Base-by-base conservation (phyloP, 192 early-diverging fungal genomes). In the Phycomyces blakesleeanus region DNA sequence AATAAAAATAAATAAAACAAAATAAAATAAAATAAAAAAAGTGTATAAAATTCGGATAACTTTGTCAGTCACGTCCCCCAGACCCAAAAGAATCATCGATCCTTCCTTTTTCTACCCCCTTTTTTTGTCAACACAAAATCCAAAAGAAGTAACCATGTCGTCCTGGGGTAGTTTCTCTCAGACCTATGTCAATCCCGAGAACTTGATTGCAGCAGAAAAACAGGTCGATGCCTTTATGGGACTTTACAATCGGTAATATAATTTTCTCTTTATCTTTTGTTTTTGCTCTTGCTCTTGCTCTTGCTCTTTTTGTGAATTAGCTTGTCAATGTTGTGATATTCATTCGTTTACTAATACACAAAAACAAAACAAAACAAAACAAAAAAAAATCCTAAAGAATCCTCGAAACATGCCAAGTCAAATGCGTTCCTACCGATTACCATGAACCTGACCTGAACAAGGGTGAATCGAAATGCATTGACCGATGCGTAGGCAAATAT, bases 401-500 rank as follows among this genome's bases (percentile, higher is more conserved):
- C 53, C 77, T 82, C 47, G 83, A 88, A 34, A 75, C 85, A n/a
- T 96, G 93, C 80, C 83, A 88, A 72, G 75, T 83, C 37, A 96
- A 96, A 68, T 96, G 93, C 73, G 86, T 96, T 55, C 84, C 90
- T 21, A 75, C 81, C 68, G 81, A 81, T 41, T 96, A 96, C 65
- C 79, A 76, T 59, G 92, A 94, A 61, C 80, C 76, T 50, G 88
- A 91, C 55, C 78, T 96, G 61, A 91, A 90, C 67, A 96, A 96
- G 77, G 93, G 92, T 57, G 93, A 96, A 76, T 84, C 87, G 9
- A 90, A 93, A 24, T 96, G 93, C 72, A 80, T 90, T 41, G 93
- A 96, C 70, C 88, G 93, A 47, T 96, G 93, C 56, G 90, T 91
- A 7, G 73, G 86, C 27, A 96, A 96, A 78, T 96, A 88, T 75